Percentiles rank a stretch among this genome's conserved stretches.
Conservation (phyloP, 129 eudicot genomes). For the Artemisia annua region DNA sequence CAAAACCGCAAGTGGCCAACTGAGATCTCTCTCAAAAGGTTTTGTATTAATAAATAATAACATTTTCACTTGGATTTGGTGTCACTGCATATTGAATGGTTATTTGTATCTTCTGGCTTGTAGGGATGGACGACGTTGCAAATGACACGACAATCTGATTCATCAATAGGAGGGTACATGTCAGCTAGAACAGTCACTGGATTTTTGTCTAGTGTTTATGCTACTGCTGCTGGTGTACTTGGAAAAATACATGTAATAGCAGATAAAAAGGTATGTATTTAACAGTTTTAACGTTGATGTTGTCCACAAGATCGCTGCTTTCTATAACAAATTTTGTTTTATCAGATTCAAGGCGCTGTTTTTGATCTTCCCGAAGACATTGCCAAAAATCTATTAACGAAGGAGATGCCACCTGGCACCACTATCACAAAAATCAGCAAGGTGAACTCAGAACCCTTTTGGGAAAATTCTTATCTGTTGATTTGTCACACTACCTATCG, state of each 20-base stretch:
- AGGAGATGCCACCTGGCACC: conserved; percentile 82
- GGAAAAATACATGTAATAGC: conserved; percentile 88
- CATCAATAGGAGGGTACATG: conserved; percentile 54
- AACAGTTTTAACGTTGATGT: neutral
- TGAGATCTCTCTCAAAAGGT: too few species aligned
- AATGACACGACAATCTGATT: conserved; percentile 61
- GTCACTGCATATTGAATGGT: neutral
- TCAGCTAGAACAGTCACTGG: conserved; percentile 91
- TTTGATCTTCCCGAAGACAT: conserved; percentile 94
- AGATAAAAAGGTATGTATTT: conserved; percentile 54
- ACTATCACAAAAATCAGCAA: conserved; percentile 68
- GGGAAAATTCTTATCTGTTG: neutral
- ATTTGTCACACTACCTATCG: neutral
- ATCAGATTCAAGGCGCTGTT: conserved; percentile 85
- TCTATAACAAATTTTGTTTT: neutral
- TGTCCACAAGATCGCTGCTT: neutral
- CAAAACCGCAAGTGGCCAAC: too few species aligned
- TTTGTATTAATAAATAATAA: too few species aligned
- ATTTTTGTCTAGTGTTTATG: conserved; percentile 78
- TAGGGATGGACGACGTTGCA: conserved; percentile 90
- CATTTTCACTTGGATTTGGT: neutral
- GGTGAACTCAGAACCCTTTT: conserved; percentile 35
- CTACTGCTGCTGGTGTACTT: conserved; percentile 82
- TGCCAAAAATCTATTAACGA: conserved; percentile 69
- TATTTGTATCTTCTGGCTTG: conserved; percentile 19